These are phyloP conservation scores for Aspergillus sp. DNA, from an alignment of 2,329 filamentous ascomycete genomes.

Conservation along the genomic window DNA sequence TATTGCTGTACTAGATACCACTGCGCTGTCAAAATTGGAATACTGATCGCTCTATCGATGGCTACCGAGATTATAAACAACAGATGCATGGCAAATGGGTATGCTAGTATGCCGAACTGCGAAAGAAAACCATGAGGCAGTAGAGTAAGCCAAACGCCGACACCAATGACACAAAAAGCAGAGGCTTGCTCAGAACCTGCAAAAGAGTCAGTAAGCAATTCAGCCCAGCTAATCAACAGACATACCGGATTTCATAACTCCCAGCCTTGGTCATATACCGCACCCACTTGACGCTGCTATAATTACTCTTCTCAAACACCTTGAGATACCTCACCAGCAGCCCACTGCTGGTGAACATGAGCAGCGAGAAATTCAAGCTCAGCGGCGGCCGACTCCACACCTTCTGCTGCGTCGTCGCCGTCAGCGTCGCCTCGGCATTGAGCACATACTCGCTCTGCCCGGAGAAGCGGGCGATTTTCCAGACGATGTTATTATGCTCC, in stretches of 20 bases:
- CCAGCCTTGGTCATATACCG: slow-evolving; percentile 97
- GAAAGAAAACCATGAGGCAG: too few relatives aligned
- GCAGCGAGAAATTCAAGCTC: slow-evolving; percentile 79
- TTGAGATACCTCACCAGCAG: slow-evolving; percentile 89
- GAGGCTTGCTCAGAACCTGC: too few relatives aligned
- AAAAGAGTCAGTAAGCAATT: slow-evolving; percentile 1
- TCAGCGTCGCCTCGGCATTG: slow-evolving; percentile 84
- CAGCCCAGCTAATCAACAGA: slow-evolving; percentile 1
- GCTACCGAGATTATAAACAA: too few relatives aligned
- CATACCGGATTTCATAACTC: slow-evolving; percentile 88
- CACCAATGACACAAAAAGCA: too few relatives aligned
- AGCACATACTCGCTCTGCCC: slow-evolving; percentile 96
- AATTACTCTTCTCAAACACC: slow-evolving; percentile 99
- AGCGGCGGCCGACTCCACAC: slow-evolving; percentile 91
- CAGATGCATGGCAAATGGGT: too few relatives aligned
- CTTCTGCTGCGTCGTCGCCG: slow-evolving; percentile 96
- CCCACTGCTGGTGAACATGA: slow-evolving; percentile 97
- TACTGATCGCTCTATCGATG: too few relatives aligned
- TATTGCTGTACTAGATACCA: too few relatives aligned
- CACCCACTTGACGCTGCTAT: slow-evolving; percentile 98
- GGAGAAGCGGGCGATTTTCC: slow-evolving; percentile 98
- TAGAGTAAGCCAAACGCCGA: too few relatives aligned
- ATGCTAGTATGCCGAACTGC: too few relatives aligned
- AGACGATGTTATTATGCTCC: slow-evolving; percentile 94
- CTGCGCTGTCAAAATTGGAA: too few relatives aligned